A percentile compares a stretch with the other conserved stretches of the same genome.
phyloP scores from a whole-genome alignment of 2,329 filamentous ascomycete genomes.

The Aspergillus pseudoglaucus region DNA sequence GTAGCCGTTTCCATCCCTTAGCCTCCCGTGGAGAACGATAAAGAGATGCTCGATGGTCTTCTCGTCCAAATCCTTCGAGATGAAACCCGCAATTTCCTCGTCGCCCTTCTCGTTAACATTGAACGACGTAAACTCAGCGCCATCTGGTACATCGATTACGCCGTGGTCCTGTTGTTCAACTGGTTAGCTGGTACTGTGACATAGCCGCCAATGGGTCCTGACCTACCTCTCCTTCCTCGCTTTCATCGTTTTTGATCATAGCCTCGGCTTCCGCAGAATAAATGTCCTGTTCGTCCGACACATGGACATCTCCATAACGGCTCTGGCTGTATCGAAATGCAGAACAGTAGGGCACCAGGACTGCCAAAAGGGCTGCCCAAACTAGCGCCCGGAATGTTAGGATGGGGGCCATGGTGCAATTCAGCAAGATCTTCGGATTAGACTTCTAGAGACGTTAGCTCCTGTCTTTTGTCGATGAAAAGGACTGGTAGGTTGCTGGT shows the following conservation, averaged over 20 bases:
- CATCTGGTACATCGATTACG: conserved; percentile 6
- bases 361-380: conserved; percentile 4
- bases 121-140: conserved; percentile 8
- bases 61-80: conserved; percentile 6
- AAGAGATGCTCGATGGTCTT: conserved; percentile 6
- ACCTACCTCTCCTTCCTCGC: conserved; percentile 1
- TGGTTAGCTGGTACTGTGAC: background rate
- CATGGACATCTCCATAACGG: conserved; percentile 1
- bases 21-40: conserved; percentile 9
- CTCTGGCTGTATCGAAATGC: conserved; percentile 2
- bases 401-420: conserved; percentile 4
- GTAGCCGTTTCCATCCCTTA: conserved; percentile 10
- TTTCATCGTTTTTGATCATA: conserved; percentile 1
- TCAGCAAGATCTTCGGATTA: background rate
- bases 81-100: conserved; percentile 9
- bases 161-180: conserved; percentile 7
- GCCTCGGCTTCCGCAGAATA: conserved; percentile 5
- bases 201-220: background rate
- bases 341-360: conserved; percentile 5
- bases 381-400: conserved; percentile 3
- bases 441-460: background rate
- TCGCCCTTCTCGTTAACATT: conserved; percentile 4
- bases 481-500: background rate
- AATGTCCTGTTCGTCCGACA: conserved; percentile 5
- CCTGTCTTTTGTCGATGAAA: background rate